Percentiles rank a stretch among this genome's conserved stretches.
These are phyloP conservation scores for Mariannaea sp. DNA, from an alignment of 2,329 filamentous ascomycete genomes.

Conservation along the genomic window DNA sequence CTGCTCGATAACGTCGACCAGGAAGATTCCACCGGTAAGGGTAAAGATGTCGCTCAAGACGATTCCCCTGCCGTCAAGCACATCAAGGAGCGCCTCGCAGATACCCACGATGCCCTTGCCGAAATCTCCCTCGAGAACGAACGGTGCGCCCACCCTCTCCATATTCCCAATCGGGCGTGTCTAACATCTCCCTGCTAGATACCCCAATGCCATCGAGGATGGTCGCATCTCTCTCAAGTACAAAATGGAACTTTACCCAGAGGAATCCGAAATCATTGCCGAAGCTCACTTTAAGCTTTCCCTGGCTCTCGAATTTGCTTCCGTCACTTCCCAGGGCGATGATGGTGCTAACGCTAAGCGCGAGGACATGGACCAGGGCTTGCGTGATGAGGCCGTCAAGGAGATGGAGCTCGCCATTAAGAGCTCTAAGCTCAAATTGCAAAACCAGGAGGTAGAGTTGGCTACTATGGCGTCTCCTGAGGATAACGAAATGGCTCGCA, in stretches of 20 bases:
- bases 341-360: slow-evolving; percentile 53
- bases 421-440: slow-evolving; percentile 72
- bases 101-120: slow-evolving; percentile 90
- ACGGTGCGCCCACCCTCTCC: slow-evolving; percentile 53
- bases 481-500: slow-evolving; percentile 66
- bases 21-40: slow-evolving; percentile 46
- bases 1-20: slow-evolving; percentile 51
- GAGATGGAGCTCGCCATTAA: slow-evolving; percentile 77
- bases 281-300: slow-evolving; percentile 98
- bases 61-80: slow-evolving; percentile 55
- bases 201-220: slow-evolving; percentile 84
- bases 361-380: slow-evolving; percentile 65
- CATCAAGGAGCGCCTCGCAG: slow-evolving; percentile 84
- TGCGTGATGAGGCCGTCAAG: slow-evolving; percentile 71
- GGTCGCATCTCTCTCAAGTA: slow-evolving; percentile 76
- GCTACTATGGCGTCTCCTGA: slow-evolving; percentile 66
- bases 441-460: slow-evolving; percentile 70
- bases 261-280: slow-evolving; percentile 83
- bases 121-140: slow-evolving; percentile 98
- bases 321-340: slow-evolving; percentile 66
- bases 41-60: slow-evolving; percentile 48
- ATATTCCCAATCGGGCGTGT: background rate
- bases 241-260: slow-evolving; percentile 77
- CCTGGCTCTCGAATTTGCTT: slow-evolving; percentile 91
- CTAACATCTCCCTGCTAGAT: slow-evolving; percentile 52